A percentile compares a stretch with the other conserved stretches of the same genome.
Evolutionary conservation across 176 grass and related monocot species (phyloP).

Genomic region (Musa itinerans): DNA sequence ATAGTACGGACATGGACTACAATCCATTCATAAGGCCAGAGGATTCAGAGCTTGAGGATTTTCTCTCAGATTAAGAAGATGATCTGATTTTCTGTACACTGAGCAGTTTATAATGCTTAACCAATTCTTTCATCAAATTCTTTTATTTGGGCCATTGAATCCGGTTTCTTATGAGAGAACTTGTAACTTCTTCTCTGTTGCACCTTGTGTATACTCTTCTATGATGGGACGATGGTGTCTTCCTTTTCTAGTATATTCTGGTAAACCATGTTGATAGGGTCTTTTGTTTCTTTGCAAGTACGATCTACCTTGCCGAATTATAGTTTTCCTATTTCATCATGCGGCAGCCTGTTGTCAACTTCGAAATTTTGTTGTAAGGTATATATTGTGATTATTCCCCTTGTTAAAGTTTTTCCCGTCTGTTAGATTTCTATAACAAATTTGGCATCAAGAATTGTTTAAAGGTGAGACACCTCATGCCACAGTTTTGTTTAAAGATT

Average conservation of each 20-base stretch:
- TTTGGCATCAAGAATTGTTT: not conserved
- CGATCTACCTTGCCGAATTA: not conserved
- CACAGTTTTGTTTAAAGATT: not conserved
- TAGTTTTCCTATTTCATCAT: not conserved
- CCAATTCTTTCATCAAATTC: constrained; percentile 5
- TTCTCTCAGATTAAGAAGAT: not conserved
- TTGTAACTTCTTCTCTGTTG: not conserved
- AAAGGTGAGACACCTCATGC: not conserved
- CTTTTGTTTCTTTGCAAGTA: not conserved
- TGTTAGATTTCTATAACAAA: not conserved
- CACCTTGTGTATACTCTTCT: not conserved
- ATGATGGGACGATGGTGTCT: not conserved
- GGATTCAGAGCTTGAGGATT: constrained; percentile 46
- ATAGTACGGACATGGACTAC: constrained; percentile 27
- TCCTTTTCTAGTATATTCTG: not conserved
- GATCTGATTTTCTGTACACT: not conserved
- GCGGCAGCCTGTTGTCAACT: not conserved
- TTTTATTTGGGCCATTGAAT: not conserved
- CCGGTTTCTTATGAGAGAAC: not conserved
- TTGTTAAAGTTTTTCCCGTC: not conserved
- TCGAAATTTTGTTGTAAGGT: not conserved
- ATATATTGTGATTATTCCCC: not conserved
- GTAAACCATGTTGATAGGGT: not conserved
- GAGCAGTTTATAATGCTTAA: not conserved
- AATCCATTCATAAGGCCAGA: constrained; percentile 29